A percentile compares a stretch with the other conserved stretches of the same genome.
These are phyloP conservation scores for Alternaria angustiovoidea DNA, from an alignment of 2,329 filamentous ascomycete genomes.

Conservation along the genomic window DNA sequence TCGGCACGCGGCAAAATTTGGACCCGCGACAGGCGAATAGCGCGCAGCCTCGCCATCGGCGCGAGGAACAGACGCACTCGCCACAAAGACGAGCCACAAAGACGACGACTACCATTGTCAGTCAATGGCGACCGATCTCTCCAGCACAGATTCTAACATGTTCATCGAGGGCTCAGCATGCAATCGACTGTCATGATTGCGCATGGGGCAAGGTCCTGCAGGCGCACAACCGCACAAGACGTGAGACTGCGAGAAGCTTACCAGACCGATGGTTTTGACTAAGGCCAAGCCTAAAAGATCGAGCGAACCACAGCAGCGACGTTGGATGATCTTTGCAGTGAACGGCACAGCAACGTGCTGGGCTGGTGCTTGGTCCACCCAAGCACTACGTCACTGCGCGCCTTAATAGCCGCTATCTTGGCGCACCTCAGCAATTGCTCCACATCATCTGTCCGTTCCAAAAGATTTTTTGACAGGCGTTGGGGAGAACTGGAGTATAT, in stretches of 20 bases:
- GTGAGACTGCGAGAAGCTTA: not conserved
- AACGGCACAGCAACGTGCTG: slow-evolving; percentile 9
- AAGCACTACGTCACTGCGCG: slow-evolving; percentile 25
- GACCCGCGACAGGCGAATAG: slow-evolving; percentile 3
- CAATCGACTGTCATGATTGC: not conserved
- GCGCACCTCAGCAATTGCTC: slow-evolving; percentile 13
- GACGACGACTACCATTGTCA: not conserved
- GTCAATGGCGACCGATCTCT: not conserved
- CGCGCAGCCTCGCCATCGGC: not conserved
- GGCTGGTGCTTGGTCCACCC: slow-evolving; percentile 6
- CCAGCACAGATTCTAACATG: not conserved
- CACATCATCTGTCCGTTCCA: slow-evolving; percentile 11
- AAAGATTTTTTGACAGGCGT: slow-evolving; percentile 13
- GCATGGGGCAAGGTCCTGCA: slow-evolving; percentile 2
- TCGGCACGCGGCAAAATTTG: slow-evolving; percentile 15
- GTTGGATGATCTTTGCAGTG: slow-evolving; percentile 23
- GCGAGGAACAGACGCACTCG: not conserved
- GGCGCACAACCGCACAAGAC: not conserved
- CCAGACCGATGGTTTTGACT: not conserved
- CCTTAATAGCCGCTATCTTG: slow-evolving; percentile 18
- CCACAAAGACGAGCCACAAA: not conserved
- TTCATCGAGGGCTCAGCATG: not conserved
- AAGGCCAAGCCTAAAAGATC: slow-evolving; percentile 2
- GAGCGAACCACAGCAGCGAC: slow-evolving; percentile 17
- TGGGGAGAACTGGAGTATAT: slow-evolving; percentile 10